Conservation (phyloP, 116 monocot species). For the Papilionanthe hybrid region DNA sequence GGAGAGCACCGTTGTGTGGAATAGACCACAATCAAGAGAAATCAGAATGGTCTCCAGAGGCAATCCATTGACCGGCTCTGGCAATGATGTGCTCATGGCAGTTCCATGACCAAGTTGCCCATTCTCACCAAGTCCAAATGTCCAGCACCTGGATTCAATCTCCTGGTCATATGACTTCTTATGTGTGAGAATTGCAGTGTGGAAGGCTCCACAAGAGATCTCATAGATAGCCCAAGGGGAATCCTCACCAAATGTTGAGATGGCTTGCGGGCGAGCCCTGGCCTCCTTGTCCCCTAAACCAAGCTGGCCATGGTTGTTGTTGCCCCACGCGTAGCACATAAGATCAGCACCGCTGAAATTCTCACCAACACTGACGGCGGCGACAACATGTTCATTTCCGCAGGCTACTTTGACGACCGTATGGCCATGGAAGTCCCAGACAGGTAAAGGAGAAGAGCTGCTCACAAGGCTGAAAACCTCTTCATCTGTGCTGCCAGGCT, state of each 20-base stretch:
- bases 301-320: slow-evolving; percentile 76
- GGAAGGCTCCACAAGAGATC: slow-evolving; percentile 74
- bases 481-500: slow-evolving; percentile 23
- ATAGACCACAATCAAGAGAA: slow-evolving; percentile 75
- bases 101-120: slow-evolving; percentile 83
- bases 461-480: slow-evolving; percentile 34
- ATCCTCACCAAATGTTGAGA: slow-evolving; percentile 41
- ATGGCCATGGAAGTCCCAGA: slow-evolving; percentile 76
- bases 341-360: slow-evolving; percentile 35
- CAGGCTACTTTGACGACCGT: slow-evolving; percentile 83
- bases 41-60: slow-evolving; percentile 46
- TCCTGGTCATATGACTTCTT: slow-evolving; percentile 39
- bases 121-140: slow-evolving; percentile 80
- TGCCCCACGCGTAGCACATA: slow-evolving; percentile 75
- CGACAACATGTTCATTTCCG: slow-evolving; percentile 79
- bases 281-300: slow-evolving; percentile 59
- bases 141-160: slow-evolving; percentile 67
- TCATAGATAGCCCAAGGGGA: slow-evolving; percentile 64
- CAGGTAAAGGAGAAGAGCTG: slow-evolving; percentile 44
- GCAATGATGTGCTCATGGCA: slow-evolving; percentile 20
- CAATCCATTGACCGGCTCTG: slow-evolving; percentile 40
- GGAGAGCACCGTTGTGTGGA: slow-evolving; percentile 75
- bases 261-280: slow-evolving; percentile 35
- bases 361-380: slow-evolving; percentile 57
- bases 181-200: slow-evolving; percentile 63